Evolutionary conservation across 2,329 filamentous ascomycete species (phyloP).

Genomic region (Exophiala phaeomuriformis): DNA sequence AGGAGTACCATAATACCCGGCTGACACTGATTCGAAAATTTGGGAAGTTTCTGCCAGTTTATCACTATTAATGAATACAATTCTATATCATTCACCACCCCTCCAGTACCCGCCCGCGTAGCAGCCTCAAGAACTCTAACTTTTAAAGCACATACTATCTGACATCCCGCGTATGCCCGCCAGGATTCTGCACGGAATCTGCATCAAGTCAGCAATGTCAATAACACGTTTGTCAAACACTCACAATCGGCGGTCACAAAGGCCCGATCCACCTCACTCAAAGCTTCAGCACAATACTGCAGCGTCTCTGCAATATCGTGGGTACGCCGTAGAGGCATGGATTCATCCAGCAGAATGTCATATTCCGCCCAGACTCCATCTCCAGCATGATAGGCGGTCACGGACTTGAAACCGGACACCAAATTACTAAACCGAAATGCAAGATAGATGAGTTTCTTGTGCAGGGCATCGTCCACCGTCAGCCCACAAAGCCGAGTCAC

Average conservation of each 20-base stretch:
- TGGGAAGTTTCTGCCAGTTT: too few species aligned
- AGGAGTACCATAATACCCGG: too few species aligned
- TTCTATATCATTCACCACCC: background rate
- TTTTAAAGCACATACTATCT: background rate
- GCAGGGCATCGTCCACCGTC: slow-evolving; percentile 45
- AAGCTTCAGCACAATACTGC: slow-evolving; percentile 49
- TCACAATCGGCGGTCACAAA: slow-evolving; percentile 48
- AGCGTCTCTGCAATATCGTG: slow-evolving; percentile 58
- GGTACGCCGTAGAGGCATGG: slow-evolving; percentile 45
- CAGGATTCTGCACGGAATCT: slow-evolving; percentile 14
- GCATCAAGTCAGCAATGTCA: background rate
- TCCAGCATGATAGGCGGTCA: slow-evolving; percentile 55
- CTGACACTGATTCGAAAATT: too few species aligned
- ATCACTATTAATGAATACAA: too few species aligned
- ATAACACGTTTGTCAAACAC: slow-evolving; percentile 19
- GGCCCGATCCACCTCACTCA: slow-evolving; percentile 47
- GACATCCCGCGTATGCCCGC: slow-evolving; percentile 13
- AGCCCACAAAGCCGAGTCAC: slow-evolving; percentile 54
- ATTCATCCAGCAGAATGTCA: slow-evolving; percentile 51
- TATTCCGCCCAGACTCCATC: slow-evolving; percentile 58
- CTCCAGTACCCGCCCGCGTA: background rate
- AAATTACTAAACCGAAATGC: slow-evolving; percentile 51
- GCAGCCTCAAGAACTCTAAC: background rate
- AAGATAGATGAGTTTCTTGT: slow-evolving; percentile 54
- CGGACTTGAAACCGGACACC: slow-evolving; percentile 48